Conservation (phyloP, 768 basidiomycete species). For the Cystoderma amianthinum region DNA sequence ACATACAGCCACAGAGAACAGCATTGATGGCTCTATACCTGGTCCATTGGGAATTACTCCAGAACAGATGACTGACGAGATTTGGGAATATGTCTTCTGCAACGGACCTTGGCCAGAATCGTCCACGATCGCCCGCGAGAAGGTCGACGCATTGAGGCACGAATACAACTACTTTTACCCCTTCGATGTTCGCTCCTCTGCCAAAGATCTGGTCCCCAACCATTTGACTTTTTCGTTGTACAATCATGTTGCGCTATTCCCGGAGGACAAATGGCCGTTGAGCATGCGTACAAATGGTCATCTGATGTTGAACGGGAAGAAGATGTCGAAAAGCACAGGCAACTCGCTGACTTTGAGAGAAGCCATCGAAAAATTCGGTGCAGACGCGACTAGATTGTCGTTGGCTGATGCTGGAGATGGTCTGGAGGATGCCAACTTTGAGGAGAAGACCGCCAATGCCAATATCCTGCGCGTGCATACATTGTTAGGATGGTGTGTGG, state of each 20-base stretch:
- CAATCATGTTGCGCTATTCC: conserved; percentile 93
- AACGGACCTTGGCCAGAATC: conserved; percentile 67
- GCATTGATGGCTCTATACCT: conserved; percentile 69
- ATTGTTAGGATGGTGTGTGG: conserved; percentile 87
- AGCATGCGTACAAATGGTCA: conserved; percentile 96
- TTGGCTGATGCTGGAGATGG: conserved; percentile 97
- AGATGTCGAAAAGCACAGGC: conserved; percentile 97
- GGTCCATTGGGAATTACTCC: conserved; percentile 83
- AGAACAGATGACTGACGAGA: conserved; percentile 94
- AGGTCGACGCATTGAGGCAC: conserved; percentile 79
- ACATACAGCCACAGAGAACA: conserved; percentile 39
- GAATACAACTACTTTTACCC: conserved; percentile 98
- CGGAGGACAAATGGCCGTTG: conserved; percentile 82
- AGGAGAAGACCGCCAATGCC: conserved; percentile 96
- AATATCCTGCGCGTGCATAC: conserved; percentile 93
- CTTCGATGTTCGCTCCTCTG: conserved; percentile 95
- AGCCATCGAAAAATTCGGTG: conserved; percentile 90
- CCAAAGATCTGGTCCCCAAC: conserved; percentile 94
- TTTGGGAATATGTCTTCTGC: conserved; percentile 93
- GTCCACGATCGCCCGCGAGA: conserved; percentile 63
- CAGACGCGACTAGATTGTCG: conserved; percentile 87
- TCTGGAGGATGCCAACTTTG: conserved; percentile 98
- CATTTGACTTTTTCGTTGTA: conserved; percentile 93
- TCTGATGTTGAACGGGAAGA: conserved; percentile 94
- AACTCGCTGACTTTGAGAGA: conserved; percentile 91